Evolutionary conservation across 768 basidiomycete genomes (phyloP).

Genomic region (Tulasnella sp.): DNA sequence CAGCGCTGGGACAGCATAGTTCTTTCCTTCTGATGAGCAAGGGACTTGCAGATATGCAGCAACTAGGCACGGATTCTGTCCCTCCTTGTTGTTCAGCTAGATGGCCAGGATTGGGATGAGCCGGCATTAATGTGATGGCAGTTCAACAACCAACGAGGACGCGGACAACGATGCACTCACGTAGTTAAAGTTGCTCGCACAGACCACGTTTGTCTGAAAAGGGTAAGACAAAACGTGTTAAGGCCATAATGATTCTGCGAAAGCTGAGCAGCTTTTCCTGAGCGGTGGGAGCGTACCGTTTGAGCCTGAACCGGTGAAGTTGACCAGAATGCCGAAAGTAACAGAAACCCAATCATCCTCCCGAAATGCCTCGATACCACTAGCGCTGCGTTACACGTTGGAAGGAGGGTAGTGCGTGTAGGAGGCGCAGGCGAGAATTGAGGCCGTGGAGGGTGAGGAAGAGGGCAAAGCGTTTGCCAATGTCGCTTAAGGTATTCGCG

Average conservation of each 20-base stretch:
- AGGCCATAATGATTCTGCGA: background rate
- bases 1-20: background rate
- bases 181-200: background rate
- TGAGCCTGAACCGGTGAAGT: background rate
- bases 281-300: background rate
- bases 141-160: background rate
- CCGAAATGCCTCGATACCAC: too few relatives aligned
- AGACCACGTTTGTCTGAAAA: background rate
- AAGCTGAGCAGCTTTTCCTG: background rate
- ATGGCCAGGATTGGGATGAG: too few relatives aligned
- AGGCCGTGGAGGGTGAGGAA: background rate
- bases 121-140: background rate
- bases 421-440: background rate
- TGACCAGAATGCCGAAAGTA: background rate
- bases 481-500: background rate
- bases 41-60: slow-evolving; percentile 12
- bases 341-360: background rate
- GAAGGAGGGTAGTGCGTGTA: background rate
- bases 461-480: background rate
- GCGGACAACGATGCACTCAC: background rate
- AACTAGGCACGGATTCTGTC: slow-evolving; percentile 17
- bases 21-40: background rate
- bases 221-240: background rate
- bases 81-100: slow-evolving; percentile 1
- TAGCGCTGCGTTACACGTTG: background rate